Evolutionary conservation across 2,329 filamentous ascomycete species (phyloP).

Genomic region (Arthroderma uncinatum): DNA sequence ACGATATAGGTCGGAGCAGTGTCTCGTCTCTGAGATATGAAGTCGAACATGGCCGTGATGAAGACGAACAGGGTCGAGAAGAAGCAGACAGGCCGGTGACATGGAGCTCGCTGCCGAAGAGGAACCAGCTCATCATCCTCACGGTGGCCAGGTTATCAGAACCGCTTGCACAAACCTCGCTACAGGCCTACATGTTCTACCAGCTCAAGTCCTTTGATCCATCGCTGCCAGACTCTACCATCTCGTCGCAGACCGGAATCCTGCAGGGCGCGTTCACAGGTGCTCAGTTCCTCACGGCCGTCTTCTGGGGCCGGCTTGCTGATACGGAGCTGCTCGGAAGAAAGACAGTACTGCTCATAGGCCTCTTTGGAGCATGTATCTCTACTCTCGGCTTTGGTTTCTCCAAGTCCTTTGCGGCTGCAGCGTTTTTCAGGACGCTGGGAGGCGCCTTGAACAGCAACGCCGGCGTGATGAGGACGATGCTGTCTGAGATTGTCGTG

Average conservation of each 20-base stretch:
- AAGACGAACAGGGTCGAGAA: constrained; percentile 7
- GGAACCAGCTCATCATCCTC: constrained; percentile 65
- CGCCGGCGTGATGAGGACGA: constrained; percentile 61
- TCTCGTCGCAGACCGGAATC: constrained; percentile 66
- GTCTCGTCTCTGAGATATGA: neutral
- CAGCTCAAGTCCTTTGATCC: constrained; percentile 70
- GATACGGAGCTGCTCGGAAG: constrained; percentile 57
- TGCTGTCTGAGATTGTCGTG: constrained; percentile 60
- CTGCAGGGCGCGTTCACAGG: constrained; percentile 70
- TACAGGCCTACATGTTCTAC: constrained; percentile 76
- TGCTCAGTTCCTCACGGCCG: constrained; percentile 70
- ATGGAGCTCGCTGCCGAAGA: constrained; percentile 64
- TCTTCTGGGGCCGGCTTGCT: constrained; percentile 66
- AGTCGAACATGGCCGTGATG: neutral
- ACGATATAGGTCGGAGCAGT: neutral
- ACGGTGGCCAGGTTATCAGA: constrained; percentile 71
- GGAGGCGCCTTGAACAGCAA: constrained; percentile 63
- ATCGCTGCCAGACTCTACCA: constrained; percentile 47
- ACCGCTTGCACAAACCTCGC: constrained; percentile 66
- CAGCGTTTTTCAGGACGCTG: constrained; percentile 54
- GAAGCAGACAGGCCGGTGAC: constrained; percentile 41
- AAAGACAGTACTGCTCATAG: constrained; percentile 68
- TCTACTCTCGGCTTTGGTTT: constrained; percentile 60
- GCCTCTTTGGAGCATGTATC: constrained; percentile 57
- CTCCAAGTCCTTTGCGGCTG: constrained; percentile 49